A percentile compares a stretch with the other conserved stretches of the same genome.
Conservation (phyloP, 1,284 basidiomycete genomes). For the Moniliophthora roreri region DNA sequence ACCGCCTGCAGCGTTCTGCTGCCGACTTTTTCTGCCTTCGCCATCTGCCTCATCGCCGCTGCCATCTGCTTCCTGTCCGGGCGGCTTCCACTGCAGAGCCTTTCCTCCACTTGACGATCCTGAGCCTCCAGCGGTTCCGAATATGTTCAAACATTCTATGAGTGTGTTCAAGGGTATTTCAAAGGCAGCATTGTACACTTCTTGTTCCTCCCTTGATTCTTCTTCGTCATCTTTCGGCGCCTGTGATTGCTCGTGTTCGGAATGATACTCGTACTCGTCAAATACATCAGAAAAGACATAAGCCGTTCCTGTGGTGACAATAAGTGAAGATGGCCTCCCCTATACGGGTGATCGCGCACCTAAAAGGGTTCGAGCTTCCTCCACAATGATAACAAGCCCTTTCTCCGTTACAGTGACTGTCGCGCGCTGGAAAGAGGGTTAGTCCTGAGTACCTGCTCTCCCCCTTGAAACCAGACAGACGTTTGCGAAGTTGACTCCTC, state of each 20-base stretch:
- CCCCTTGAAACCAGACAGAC: conserved; percentile 35
- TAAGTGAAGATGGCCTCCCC: conserved; percentile 9
- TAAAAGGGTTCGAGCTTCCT: conserved; percentile 78
- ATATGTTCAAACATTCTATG: conserved; percentile 90
- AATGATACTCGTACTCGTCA: conserved; percentile 67
- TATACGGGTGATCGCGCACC: conserved; percentile 47
- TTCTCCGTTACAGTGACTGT: conserved; percentile 67
- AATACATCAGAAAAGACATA: conserved; percentile 82
- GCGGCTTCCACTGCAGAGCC: conserved; percentile 47
- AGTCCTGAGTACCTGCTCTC: conserved; percentile 9
- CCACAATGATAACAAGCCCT: conserved; percentile 84
- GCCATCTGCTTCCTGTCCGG: conserved; percentile 31
- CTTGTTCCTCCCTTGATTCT: conserved; percentile 30
- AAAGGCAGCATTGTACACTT: conserved; percentile 51
- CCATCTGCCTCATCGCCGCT: conserved; percentile 24
- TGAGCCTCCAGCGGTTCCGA: conserved; percentile 71
- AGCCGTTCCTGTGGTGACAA: conserved; percentile 64
- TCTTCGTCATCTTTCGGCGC: conserved; percentile 22
- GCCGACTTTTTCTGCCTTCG: conserved; percentile 20
- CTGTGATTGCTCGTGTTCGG: conserved; percentile 29
- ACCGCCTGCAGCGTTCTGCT: not conserved
- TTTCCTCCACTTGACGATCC: conserved; percentile 47
- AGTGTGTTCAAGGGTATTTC: conserved; percentile 82
- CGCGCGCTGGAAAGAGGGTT: conserved; percentile 57
- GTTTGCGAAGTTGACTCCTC: conserved; percentile 77